Percentiles rank a stretch among this genome's conserved stretches.
phyloP scores from a whole-genome alignment of 1,284 basidiomycete genomes.

The Baeospora myosura region DNA sequence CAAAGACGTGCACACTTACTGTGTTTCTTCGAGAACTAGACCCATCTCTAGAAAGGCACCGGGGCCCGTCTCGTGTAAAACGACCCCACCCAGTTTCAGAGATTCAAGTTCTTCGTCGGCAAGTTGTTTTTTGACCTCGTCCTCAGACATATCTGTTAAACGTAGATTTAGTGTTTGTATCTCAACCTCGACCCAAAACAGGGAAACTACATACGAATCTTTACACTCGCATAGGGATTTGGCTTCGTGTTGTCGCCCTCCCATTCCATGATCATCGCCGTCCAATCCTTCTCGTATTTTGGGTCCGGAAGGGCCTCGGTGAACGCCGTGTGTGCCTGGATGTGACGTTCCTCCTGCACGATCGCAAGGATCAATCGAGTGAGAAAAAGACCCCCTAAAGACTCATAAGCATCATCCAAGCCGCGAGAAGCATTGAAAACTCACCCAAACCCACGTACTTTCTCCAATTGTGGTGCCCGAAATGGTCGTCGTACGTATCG shows the following conservation, averaged over 20 bases:
- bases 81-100: neutral
- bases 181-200: neutral
- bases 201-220: neutral
- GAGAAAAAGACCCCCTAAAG: too few species aligned
- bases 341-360: too few species aligned
- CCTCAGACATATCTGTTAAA: neutral
- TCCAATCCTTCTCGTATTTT: too few species aligned
- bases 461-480: conserved; percentile 18
- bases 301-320: too few species aligned
- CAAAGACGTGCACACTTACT: neutral
- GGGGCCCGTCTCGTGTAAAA: neutral
- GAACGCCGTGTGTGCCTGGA: too few species aligned
- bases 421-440: too few species aligned
- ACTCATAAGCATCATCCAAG: too few species aligned
- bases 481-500: conserved; percentile 22
- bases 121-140: neutral
- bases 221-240: neutral
- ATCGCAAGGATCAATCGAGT: too few species aligned
- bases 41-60: neutral
- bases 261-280: neutral
- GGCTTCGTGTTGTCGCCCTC: neutral
- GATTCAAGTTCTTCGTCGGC: neutral
- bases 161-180: neutral
- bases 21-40: neutral
- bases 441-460: conserved; percentile 17